Conservation (phyloP, 2,329 filamentous ascomycete species). For the Chaetomiaceae sp. region DNA sequence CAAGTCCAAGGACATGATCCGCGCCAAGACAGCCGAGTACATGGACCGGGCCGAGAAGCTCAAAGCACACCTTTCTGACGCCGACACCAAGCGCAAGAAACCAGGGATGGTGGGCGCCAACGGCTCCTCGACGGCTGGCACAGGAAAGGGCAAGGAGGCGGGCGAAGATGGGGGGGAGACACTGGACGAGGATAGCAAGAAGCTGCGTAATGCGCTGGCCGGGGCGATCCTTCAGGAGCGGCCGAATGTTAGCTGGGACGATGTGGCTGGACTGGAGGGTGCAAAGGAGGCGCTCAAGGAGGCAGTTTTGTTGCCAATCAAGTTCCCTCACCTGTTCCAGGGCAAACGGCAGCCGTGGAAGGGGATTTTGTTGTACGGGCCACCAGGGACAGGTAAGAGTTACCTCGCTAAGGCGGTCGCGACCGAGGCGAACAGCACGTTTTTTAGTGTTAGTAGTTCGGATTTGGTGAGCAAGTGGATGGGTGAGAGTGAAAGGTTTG, state of each 20-base stretch:
- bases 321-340: conserved; percentile 93
- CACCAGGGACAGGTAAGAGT: conserved; percentile 95
- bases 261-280: conserved; percentile 88
- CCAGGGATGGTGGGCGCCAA: conserved; percentile 69
- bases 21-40: conserved; percentile 90
- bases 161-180: conserved; percentile 55
- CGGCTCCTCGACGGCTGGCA: conserved; percentile 59
- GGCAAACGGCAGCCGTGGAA: conserved; percentile 98
- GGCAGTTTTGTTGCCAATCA: conserved; percentile 95
- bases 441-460: conserved; percentile 97
- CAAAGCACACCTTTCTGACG: conserved; percentile 79
- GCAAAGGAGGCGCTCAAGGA: conserved; percentile 98
- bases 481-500: conserved; percentile 98
- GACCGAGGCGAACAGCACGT: conserved; percentile 97
- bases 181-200: conserved; percentile 87
- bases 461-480: conserved; percentile 99
- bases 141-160: conserved; percentile 54
- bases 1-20: conserved; percentile 95
- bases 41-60: conserved; percentile 99
- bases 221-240: conserved; percentile 93
- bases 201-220: conserved; percentile 82
- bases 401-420: conserved; percentile 96
- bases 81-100: conserved; percentile 67
- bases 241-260: conserved; percentile 96
- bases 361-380: conserved; percentile 92